phyloP scores from a whole-genome alignment of 2,329 filamentous ascomycete species.

The Penicillium sp. region DNA sequence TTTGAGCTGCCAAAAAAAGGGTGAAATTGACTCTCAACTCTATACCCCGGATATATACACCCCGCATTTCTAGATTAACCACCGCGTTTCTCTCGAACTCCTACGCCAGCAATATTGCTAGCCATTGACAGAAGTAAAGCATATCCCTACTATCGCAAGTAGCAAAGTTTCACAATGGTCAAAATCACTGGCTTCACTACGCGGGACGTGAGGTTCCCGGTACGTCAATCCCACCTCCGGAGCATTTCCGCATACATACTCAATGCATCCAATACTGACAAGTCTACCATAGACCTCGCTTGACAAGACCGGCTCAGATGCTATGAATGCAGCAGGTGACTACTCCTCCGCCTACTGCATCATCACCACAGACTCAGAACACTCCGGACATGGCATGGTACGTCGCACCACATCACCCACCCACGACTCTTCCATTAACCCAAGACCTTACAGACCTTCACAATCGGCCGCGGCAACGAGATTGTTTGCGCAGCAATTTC shows the following conservation, averaged over 20 bases:
- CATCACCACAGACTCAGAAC: slow-evolving; percentile 68
- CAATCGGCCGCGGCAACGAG: slow-evolving; percentile 72
- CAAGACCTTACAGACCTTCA: slow-evolving; percentile 37
- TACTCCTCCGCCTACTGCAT: slow-evolving; percentile 96
- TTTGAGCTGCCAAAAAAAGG: not conserved
- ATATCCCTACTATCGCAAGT: not conserved
- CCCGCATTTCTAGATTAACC: slow-evolving; percentile 5
- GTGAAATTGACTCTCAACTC: not conserved
- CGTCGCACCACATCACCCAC: slow-evolving; percentile 10
- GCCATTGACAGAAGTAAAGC: slow-evolving; percentile 9
- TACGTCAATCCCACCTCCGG: slow-evolving; percentile 25
- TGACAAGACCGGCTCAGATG: slow-evolving; percentile 93
- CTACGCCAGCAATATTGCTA: not conserved
- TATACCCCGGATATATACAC: not conserved
- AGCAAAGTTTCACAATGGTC: slow-evolving; percentile 41
- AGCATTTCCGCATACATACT: not conserved
- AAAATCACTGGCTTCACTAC: slow-evolving; percentile 71
- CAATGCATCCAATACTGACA: not conserved
- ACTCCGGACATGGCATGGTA: slow-evolving; percentile 44
- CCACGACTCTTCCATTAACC: slow-evolving; percentile 1
- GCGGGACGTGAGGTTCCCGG: slow-evolving; percentile 71
- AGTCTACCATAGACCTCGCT: slow-evolving; percentile 66
- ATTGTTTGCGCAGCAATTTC: slow-evolving; percentile 83
- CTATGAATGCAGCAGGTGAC: slow-evolving; percentile 91
- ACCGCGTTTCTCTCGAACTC: not conserved